These are phyloP conservation scores for Rhodotorula sp. DNA, from an alignment of 1,284 basidiomycete species.

Conservation along the genomic window DNA sequence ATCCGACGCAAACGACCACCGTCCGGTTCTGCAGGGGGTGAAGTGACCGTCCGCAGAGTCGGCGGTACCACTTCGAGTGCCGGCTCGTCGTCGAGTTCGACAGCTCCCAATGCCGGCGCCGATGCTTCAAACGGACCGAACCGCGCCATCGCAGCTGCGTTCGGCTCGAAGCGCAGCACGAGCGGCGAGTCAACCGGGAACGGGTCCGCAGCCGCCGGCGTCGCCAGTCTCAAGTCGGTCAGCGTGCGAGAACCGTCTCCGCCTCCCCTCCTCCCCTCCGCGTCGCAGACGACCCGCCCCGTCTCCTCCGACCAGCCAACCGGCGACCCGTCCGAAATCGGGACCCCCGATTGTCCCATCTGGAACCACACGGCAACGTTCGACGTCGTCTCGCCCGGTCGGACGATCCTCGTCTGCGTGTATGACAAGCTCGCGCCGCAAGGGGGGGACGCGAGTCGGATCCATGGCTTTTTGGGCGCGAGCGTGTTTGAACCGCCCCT, in stretches of 20 bases:
- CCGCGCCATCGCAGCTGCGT: background rate
- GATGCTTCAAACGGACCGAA: too few species aligned
- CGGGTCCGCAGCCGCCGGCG: background rate
- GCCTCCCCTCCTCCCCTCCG: slow-evolving; percentile 7
- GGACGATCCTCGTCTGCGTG: slow-evolving; percentile 50
- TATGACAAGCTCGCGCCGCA: slow-evolving; percentile 47
- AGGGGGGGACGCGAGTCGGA: slow-evolving; percentile 17
- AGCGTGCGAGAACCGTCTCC: background rate
- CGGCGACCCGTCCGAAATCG: slow-evolving; percentile 34
- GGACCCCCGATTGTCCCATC: slow-evolving; percentile 44
- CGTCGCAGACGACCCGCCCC: slow-evolving; percentile 5
- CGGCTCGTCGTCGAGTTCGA: background rate
- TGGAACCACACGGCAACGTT: slow-evolving; percentile 51
- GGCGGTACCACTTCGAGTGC: background rate
- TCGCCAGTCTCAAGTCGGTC: slow-evolving; percentile 3
- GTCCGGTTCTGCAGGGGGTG: background rate
- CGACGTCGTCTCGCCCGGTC: slow-evolving; percentile 50
- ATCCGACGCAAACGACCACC: slow-evolving; percentile 2
- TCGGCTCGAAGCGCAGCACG: slow-evolving; percentile 1
- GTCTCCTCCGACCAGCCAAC: slow-evolving; percentile 27
- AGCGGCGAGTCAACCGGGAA: background rate
- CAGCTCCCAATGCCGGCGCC: too few species aligned
- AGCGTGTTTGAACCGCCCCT: slow-evolving; percentile 48
- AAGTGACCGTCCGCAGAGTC: slow-evolving; percentile 1
- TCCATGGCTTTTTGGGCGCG: slow-evolving; percentile 50